Conservation (phyloP, 306 rosid genomes). For the Cajanus cajan region DNA sequence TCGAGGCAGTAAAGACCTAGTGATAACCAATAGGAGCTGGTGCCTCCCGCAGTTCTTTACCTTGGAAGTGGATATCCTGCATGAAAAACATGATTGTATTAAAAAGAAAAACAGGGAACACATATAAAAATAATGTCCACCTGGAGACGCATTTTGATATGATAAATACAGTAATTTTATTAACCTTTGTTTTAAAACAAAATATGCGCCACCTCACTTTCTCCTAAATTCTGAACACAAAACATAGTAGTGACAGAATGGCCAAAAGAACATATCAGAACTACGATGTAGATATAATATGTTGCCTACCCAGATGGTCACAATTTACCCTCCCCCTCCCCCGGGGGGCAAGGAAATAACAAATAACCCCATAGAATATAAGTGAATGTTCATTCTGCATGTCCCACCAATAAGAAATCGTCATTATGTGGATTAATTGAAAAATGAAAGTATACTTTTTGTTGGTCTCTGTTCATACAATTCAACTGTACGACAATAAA, state of each 20-base stretch:
- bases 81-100: slow-evolving; percentile 1
- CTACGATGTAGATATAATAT: neutral
- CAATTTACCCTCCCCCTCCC: neutral
- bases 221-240: neutral
- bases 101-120: neutral
- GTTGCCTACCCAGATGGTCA: neutral
- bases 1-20: slow-evolving; percentile 22
- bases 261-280: slow-evolving; percentile 7
- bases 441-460: neutral
- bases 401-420: neutral
- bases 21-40: slow-evolving; percentile 77
- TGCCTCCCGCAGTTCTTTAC: slow-evolving; percentile 67
- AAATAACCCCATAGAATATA: neutral
- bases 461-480: neutral
- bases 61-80: slow-evolving; percentile 76
- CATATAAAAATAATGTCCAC: slow-evolving; percentile 13
- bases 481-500: neutral
- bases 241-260: neutral
- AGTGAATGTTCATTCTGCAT: neutral
- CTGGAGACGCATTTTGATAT: neutral
- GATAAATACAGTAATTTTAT: neutral
- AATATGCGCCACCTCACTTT: neutral
- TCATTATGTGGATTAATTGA: neutral
- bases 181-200: neutral
- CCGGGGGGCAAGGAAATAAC: too few species aligned